Conservation (phyloP, 208 protist species). For the Crithidia mellificae region DNA sequence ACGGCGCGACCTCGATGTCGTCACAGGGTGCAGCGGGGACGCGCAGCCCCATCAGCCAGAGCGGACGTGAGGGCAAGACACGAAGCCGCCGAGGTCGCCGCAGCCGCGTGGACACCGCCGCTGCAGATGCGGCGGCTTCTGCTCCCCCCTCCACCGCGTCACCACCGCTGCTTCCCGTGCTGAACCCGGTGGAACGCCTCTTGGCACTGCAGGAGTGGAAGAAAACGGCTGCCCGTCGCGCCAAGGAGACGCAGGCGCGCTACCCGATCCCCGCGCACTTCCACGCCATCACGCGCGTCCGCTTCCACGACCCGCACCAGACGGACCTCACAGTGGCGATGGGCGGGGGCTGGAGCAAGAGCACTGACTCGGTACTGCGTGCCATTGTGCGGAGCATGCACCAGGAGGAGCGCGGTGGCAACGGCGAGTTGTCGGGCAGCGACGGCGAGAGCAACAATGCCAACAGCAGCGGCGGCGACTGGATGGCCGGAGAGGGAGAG, state of each 20-base stretch:
- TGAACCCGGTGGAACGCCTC: constrained; percentile 54
- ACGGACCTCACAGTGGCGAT: constrained; percentile 62
- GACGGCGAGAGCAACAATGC: too few relatives aligned
- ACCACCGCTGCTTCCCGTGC: constrained; percentile 10
- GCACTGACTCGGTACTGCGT: constrained; percentile 52
- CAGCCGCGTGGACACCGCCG: neutral
- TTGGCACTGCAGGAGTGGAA: constrained; percentile 69
- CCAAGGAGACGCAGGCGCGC: constrained; percentile 46
- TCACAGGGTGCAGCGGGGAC: neutral
- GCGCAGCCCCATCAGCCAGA: neutral
- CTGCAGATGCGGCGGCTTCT: neutral
- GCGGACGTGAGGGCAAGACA: constrained; percentile 4
- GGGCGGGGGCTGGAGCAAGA: constrained; percentile 53
- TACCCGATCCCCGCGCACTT: constrained; percentile 48
- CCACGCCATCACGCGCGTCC: constrained; percentile 81
- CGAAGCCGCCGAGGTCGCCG: constrained; percentile 22
- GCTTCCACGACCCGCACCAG: constrained; percentile 57
- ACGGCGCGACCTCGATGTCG: neutral
- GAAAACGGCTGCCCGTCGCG: constrained; percentile 35
- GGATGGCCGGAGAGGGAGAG: constrained; percentile 9
- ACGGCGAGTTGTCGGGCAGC: neutral
- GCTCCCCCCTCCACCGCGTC: neutral
- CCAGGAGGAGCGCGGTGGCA: constrained; percentile 15
- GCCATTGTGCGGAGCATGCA: constrained; percentile 41
- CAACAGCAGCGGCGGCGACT: constrained; percentile 1